Evolutionary conservation across 2,329 filamentous ascomycete species (phyloP).

Genomic region (Herpomyces periplanetae): DNA sequence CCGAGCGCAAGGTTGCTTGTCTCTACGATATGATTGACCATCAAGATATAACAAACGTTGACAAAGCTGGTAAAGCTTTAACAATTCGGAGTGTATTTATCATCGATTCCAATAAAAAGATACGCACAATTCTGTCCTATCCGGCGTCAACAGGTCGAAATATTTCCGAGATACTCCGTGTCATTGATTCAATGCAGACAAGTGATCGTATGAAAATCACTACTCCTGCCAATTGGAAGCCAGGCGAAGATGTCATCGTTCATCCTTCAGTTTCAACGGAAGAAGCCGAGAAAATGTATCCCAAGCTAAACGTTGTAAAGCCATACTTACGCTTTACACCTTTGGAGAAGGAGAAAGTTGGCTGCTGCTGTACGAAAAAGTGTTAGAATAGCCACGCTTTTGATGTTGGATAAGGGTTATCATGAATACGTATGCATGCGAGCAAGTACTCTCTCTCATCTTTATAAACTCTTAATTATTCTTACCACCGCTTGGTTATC

Average conservation of each 20-base stretch:
- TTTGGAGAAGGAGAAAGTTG: conserved; percentile 17
- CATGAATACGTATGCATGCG: no score
- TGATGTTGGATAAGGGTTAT: no score
- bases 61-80: conserved; percentile 47
- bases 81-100: conserved; percentile 83
- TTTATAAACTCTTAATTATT: no score
- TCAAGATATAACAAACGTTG: conserved; percentile 42
- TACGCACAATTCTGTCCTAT: conserved; percentile 67
- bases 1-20: conserved; percentile 33
- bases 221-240: conserved; percentile 62
- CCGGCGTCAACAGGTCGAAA: conserved; percentile 62
- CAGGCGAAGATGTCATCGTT: conserved; percentile 29
- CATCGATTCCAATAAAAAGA: conserved; percentile 74
- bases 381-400: no score
- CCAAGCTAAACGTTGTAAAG: conserved; percentile 19
- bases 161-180: conserved; percentile 34
- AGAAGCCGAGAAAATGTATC: conserved; percentile 17
- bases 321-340: conserved; percentile 19
- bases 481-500: no score
- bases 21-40: conserved; percentile 50
- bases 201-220: conserved; percentile 61
- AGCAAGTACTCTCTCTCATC: no score
- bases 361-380: no score
- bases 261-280: conserved; percentile 17
- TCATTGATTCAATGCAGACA: conserved; percentile 37